Evolutionary conservation across 148 eudicot genomes (phyloP).

Genomic region (Salicornia ramosissima): DNA sequence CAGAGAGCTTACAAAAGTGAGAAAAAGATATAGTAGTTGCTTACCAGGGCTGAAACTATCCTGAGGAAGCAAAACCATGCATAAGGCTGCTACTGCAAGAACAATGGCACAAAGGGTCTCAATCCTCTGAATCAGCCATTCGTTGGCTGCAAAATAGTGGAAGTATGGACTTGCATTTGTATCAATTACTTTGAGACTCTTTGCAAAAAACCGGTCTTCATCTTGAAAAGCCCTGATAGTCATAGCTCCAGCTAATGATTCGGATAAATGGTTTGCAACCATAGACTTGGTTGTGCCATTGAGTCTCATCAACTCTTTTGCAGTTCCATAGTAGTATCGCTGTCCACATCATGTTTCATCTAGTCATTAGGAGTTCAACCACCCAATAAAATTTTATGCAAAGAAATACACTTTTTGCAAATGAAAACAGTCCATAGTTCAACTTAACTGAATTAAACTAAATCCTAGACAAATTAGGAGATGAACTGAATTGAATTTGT

Average conservation of each 20-base stretch:
- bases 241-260: constrained; percentile 72
- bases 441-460: too few relatives aligned
- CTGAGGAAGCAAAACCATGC: constrained; percentile 84
- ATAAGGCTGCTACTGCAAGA: constrained; percentile 66
- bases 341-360: constrained; percentile 23
- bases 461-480: too few relatives aligned
- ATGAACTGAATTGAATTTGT: too few relatives aligned
- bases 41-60: constrained; percentile 78
- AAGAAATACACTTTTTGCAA: too few relatives aligned
- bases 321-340: constrained; percentile 75
- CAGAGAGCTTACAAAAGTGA: background rate
- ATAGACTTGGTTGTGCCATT: constrained; percentile 86
- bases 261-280: constrained; percentile 86
- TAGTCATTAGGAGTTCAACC: too few relatives aligned
- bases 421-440: too few relatives aligned
- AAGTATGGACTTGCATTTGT: constrained; percentile 76
- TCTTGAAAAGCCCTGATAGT: constrained; percentile 85
- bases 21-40: background rate
- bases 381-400: too few relatives aligned
- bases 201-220: constrained; percentile 72
- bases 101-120: constrained; percentile 72
- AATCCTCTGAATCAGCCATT: constrained; percentile 86
- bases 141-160: constrained; percentile 76
- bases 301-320: constrained; percentile 81
- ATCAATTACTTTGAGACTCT: constrained; percentile 73